Base-by-base conservation (phyloP, 768 basidiomycete species). In the Boletus rufocinnamomeus region DNA sequence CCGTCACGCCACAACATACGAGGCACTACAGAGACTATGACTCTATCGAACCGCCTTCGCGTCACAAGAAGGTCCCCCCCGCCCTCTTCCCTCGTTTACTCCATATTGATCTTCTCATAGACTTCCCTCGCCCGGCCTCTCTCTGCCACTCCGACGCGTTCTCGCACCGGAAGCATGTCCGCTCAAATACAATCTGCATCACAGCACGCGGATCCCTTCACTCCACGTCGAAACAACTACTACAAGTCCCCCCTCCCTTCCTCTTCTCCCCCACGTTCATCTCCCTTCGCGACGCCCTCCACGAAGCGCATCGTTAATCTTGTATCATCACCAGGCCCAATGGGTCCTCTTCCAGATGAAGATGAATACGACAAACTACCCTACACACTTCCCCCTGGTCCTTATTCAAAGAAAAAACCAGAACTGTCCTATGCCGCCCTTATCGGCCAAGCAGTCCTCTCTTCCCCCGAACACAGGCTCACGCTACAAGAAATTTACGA, bases 401-500 rank as follows among this genome's bases (percentile, higher is more conserved):
- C 93, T 2, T 93, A 95, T 69, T 86, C 88, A 14, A 76, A 77
- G 38, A 80, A 80, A 54, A 93, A 95, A 70, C 97, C 97, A 0
- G 85, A 89, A 49, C 84, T 85, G 40, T 95, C 95, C 2, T 98
- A 98, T 67, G 95, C 97, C 6, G 95, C 95, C 2, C 84, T 98
- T 48, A 94, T 98, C 62, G 96, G 96, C 2, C 95, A 96, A 66
- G 95, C 96, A 16, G 86, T 99, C 59, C 79, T 96, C 61, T 89
- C 93, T 28, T 93, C 91, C 4, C 82, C 85, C 1, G 84, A 88
- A 30, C 89, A 91, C 65, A 87, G 90, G 52, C 85, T 98, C 52
- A 93, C 93, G 2, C 80, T 98, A 27, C 91, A 95, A 71, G 94
- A 98, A 71, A 97, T 99, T 62, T 98, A 98, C 69, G 88, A 92